Evolutionary conservation across 1,139 yeast genomes (phyloP).

Genomic region (Taphrina flavorubra): DNA sequence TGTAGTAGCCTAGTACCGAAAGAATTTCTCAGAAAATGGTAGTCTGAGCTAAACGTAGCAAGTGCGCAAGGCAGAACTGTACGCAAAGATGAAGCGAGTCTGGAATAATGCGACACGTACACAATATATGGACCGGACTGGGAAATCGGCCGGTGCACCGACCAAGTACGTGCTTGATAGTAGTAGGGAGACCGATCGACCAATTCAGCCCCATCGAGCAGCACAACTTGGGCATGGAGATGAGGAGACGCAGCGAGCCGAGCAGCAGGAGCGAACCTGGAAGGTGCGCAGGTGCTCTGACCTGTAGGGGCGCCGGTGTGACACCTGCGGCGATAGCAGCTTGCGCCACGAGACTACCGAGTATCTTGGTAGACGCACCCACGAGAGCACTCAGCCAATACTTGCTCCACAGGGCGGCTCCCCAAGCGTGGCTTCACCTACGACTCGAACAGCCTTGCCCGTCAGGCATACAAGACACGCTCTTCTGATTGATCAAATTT

Average conservation of each 20-base stretch:
- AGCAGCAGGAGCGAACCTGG: background rate
- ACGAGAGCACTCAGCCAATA: background rate
- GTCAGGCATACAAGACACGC: too few species aligned
- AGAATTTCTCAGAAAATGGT: too few species aligned
- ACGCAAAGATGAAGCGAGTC: background rate
- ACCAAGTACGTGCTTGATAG: too few species aligned
- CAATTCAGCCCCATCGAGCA: constrained; percentile 1
- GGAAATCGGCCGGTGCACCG: too few species aligned
- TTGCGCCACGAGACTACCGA: background rate
- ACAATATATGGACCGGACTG: background rate
- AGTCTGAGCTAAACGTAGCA: too few species aligned
- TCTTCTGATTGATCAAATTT: constrained; percentile 8
- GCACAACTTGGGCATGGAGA: background rate
- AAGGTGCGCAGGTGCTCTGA: background rate
- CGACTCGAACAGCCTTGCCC: too few species aligned
- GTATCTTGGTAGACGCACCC: background rate
- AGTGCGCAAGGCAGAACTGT: background rate
- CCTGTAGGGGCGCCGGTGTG: constrained; percentile 3
- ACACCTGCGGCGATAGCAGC: background rate
- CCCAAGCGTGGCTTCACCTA: background rate
- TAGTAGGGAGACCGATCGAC: constrained; percentile 2
- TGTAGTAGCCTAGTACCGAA: too few species aligned
- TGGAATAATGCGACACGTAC: background rate
- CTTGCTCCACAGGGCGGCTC: background rate
- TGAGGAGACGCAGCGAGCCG: constrained; percentile 2